Base-by-base conservation (phyloP, 1,139 yeast genomes). In the Arxiozyma slooffiae region DNA sequence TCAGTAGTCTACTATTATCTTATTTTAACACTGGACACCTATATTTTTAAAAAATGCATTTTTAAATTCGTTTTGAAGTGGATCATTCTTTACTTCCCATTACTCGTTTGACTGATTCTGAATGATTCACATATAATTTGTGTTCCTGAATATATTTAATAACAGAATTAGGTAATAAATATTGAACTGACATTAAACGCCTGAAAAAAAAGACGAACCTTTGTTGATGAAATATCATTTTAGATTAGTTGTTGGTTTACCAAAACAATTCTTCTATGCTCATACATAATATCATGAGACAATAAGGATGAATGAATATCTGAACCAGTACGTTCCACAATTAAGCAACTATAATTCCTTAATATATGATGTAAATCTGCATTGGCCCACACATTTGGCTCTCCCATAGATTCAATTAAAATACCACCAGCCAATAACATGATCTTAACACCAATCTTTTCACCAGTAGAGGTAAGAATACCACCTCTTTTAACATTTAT, bases 381-480 rank as follows among this genome's bases (percentile, higher is more conserved):
- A 66, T 90, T 97, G 1, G 95, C 96, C 99, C 99, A 92, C 38
- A 92, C 98, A 63, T 90, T 94, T 34, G 97, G 97, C 68, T 92
- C 98, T n/a, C 98, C 98, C 97, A 94, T 92, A 48, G 95, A 83
- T 68, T 92, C 98, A 52, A 92, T 92, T 60, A 94, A 76, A 69
- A 92, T 98, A 39, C 98, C 98, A 48, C 99, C 99, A 0, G 98
- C 98, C 41, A 92, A 74, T 53, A 92, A 75, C 98, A 92, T 92
- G 61, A 92, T 85, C 66, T 92, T 92, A 52, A 87, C 96, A 21
- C 96, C 96, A 55, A 88, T 75, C 54, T 80, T 79, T 55, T 80
- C 81, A 16, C 96, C 96, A 44, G 78, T 72, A n/a, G 79, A 73
- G 5, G 85, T 82, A 57, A 71, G 68, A n/a, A 90, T 80, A 9